phyloP scores from a whole-genome alignment of 2,329 filamentous ascomycete genomes.

The Paracamarosporium sp. region DNA sequence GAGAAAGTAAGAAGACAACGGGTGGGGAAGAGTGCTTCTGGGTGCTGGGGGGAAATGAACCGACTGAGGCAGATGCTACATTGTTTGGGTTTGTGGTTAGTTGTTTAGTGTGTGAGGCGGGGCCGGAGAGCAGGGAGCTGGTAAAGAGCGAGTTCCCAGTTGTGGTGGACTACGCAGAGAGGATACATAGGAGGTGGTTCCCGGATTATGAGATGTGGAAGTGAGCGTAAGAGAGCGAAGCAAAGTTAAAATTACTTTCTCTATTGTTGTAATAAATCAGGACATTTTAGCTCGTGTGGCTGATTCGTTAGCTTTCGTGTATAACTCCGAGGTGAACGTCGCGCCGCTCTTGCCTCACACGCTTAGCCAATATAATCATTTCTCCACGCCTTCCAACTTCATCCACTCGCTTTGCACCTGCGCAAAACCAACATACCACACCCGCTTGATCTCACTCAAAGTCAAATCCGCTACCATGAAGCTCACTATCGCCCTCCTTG shows the following conservation, averaged over 20 bases:
- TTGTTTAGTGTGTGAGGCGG: conserved; percentile 60
- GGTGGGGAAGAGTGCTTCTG: conserved; percentile 58
- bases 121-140: conserved; percentile 55
- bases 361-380: not conserved
- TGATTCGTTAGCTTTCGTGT: too few relatives aligned
- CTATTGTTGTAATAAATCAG: too few relatives aligned
- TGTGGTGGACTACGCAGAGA: conserved; percentile 62
- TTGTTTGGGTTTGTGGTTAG: conserved; percentile 66
- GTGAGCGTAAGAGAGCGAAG: not conserved
- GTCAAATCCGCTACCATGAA: not conserved
- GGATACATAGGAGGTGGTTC: conserved; percentile 65
- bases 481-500: not conserved
- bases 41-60: conserved; percentile 60
- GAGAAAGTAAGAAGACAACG: conserved; percentile 42
- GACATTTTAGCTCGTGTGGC: not conserved
- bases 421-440: not conserved
- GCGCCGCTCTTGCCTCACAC: not conserved
- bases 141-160: conserved; percentile 56
- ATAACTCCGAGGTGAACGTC: not conserved
- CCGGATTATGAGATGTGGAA: conserved; percentile 60
- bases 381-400: not conserved
- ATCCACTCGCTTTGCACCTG: not conserved
- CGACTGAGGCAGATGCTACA: conserved; percentile 64
- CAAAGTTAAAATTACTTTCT: not conserved
- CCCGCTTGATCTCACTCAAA: not conserved